Base-by-base conservation (phyloP, 208 protist species). In the Acanthamoeba lenticulata region DNA sequence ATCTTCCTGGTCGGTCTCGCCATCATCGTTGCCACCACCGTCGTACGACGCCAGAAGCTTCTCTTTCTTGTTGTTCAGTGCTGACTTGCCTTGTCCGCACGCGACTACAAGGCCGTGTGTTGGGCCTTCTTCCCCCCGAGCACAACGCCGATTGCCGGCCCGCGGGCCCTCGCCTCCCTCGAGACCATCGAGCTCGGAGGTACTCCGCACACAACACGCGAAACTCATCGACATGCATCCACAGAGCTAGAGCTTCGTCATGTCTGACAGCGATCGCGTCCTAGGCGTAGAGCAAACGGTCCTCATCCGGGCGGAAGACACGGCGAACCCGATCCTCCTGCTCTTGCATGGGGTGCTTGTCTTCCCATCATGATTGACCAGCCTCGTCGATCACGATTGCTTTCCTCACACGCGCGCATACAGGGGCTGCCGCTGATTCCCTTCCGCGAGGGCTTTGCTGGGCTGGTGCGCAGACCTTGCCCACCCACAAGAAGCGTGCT, bases 311-410 rank as follows among this genome's bases (percentile, higher is more conserved):
- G 74, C 42, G 4, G 74, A 85, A 38, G 74, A 85, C 42, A 24
- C 74, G 2, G 5, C 74, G 11, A 85, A 85, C 19, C 74, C 74
- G 74, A 85, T 85, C 74, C n/a, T 85, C 38, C 45, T 85, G 2
- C 74, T 85, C 1, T 24, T 85, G n/a, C 74, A 85, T 42, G 74
- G 74, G n/a, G 74, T 36, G n/a, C n/a, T n/a, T n/a, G n/a, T n/a
- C n/a, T n/a, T n/a, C n/a, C n/a, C n/a, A n/a, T n/a, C n/a, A n/a
- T n/a, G n/a, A n/a, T n/a, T n/a, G n/a, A n/a, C n/a, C n/a, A n/a
- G n/a, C n/a, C n/a, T n/a, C n/a, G n/a, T n/a, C n/a, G n/a, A n/a
- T n/a, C n/a, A n/a, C n/a, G n/a, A n/a, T n/a, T n/a, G n/a, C n/a
- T n/a, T n/a, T n/a, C n/a, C n/a, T n/a, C n/a, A n/a, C n/a, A n/a